These are phyloP conservation scores for Colletotrichum simmondsii DNA, from an alignment of 2,329 filamentous ascomycete species.

Conservation along the genomic window DNA sequence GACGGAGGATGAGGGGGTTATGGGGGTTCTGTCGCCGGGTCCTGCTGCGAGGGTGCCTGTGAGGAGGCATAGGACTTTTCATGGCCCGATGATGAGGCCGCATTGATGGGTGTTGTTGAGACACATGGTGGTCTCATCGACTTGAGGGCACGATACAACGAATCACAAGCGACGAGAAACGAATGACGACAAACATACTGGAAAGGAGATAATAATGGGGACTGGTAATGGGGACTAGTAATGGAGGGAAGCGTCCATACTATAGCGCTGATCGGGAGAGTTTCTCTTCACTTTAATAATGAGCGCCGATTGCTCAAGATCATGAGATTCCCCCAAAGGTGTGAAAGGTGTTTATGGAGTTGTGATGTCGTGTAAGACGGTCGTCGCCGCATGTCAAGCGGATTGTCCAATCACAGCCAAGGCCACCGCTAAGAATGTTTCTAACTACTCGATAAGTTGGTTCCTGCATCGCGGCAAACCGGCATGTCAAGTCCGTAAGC, in stretches of 20 bases:
- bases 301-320: not conserved
- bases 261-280: not conserved
- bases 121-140: not conserved
- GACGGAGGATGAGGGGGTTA: not conserved
- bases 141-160: not conserved
- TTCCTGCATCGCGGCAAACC: conserved; percentile 6
- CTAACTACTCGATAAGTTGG: not conserved
- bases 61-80: conserved; percentile 4
- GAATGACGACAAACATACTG: too few relatives aligned
- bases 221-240: not conserved
- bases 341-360: not conserved
- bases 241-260: not conserved
- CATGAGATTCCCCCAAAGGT: not conserved
- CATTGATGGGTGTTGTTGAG: not conserved
- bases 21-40: not conserved
- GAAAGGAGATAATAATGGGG: too few relatives aligned
- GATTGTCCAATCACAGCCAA: conserved; percentile 25
- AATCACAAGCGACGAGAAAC: not conserved
- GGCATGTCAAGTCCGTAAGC: conserved; percentile 14
- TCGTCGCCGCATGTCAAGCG: not conserved
- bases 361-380: not conserved
- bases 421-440: not conserved
- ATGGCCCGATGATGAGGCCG: conserved; percentile 26
- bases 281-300: too few relatives aligned
- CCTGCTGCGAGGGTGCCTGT: not conserved